Conservation (phyloP, 2,329 filamentous ascomycete species). For the Colletotrichum eremochloae region DNA sequence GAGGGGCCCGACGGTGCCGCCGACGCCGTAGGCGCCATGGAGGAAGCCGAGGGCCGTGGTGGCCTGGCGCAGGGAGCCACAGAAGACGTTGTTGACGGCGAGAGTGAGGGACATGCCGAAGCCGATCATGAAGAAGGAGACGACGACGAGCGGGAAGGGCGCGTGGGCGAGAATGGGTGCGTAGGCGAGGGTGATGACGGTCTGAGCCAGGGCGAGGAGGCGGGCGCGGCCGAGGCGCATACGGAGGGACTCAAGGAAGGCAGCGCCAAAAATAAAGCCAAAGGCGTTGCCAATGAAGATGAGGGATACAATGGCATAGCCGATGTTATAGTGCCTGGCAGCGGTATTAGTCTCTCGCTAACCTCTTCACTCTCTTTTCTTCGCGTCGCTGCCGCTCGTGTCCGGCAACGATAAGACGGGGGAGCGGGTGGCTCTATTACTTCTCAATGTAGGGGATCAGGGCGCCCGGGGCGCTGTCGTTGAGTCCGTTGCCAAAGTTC, state of each 20-base stretch:
- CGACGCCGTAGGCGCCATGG: constrained; percentile 77
- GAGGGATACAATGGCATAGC: constrained; percentile 82
- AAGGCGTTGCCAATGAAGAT: constrained; percentile 85
- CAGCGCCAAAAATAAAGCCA: constrained; percentile 81
- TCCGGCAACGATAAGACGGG: background rate
- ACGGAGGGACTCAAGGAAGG: constrained; percentile 75
- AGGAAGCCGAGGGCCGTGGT: constrained; percentile 71
- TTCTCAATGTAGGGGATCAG: constrained; percentile 85
- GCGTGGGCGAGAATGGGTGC: constrained; percentile 75
- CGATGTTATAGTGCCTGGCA: constrained; percentile 75
- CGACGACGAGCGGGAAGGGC: constrained; percentile 77
- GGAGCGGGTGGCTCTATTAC: constrained; percentile 49
- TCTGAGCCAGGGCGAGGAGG: constrained; percentile 70
- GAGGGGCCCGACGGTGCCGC: constrained; percentile 76
- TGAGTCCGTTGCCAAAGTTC: constrained; percentile 78
- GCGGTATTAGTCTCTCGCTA: background rate
- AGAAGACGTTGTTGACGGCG: constrained; percentile 71
- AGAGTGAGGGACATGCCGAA: constrained; percentile 69
- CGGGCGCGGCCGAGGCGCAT: constrained; percentile 74
- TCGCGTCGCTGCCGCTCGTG: background rate
- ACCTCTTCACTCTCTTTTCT: background rate
- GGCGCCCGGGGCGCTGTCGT: constrained; percentile 81
- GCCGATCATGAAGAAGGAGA: constrained; percentile 77
- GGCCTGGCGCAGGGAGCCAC: constrained; percentile 65
- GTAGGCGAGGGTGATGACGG: constrained; percentile 71